Conservation (phyloP, 768 basidiomycete genomes). For the Leccinum truebloodii region DNA sequence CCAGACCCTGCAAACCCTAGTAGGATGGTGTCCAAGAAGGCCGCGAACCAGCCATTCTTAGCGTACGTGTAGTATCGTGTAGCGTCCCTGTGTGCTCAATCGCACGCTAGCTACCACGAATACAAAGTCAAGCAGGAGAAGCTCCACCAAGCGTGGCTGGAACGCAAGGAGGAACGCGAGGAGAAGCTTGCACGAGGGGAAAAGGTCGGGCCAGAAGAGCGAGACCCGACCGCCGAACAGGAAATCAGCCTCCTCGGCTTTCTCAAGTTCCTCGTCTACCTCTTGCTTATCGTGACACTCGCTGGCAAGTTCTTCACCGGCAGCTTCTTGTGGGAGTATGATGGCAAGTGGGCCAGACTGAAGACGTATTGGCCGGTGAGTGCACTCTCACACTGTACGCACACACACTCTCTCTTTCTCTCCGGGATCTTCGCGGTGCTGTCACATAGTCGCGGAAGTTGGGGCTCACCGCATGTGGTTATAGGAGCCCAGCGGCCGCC, state of each 20-base stretch:
- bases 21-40: conserved; percentile 76
- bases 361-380: conserved; percentile 67
- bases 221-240: conserved; percentile 66
- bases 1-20: conserved; percentile 63
- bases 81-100: conserved; percentile 6
- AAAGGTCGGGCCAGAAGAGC: conserved; percentile 68
- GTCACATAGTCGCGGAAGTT: neutral
- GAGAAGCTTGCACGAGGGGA: conserved; percentile 76
- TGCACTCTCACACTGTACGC: neutral
- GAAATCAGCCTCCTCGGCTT: conserved; percentile 67
- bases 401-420: neutral
- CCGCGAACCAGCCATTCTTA: conserved; percentile 84
- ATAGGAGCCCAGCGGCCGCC: conserved; percentile 53
- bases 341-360: conserved; percentile 59
- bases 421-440: neutral
- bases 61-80: conserved; percentile 49
- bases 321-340: conserved; percentile 84
- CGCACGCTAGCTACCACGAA: conserved; percentile 55
- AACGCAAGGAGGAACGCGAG: conserved; percentile 69
- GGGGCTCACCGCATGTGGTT: neutral
- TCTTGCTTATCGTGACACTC: conserved; percentile 53
- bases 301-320: conserved; percentile 85
- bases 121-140: conserved; percentile 63
- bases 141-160: conserved; percentile 62
- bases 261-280: conserved; percentile 66